Base-by-base conservation (phyloP, 306 rosid genomes). In the Quercus wislizeni region DNA sequence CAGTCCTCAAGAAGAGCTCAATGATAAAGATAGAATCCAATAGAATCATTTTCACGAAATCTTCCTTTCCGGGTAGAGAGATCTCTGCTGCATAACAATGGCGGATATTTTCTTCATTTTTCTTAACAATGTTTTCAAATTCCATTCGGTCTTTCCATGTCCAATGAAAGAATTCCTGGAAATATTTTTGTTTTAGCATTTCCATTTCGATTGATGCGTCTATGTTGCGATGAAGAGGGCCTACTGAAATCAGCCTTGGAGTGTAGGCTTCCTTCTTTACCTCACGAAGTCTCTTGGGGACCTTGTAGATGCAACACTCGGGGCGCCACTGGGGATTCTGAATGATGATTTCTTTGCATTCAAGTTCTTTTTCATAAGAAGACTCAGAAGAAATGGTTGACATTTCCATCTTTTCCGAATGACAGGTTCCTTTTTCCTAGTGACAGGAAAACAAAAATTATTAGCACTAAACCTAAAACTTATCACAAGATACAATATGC, bases 21-120 rank as follows among this genome's bases (percentile, higher is more conserved):
- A 78, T 19, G 51, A 83, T 69, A 73, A 83, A 83, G 76, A 67
- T 55, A 12, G 76, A 79, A 54, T 83, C 86, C 6, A 23, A 9
- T 13, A 75, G 15, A 73, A 51, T 27, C 76, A 73, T 54, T 18
- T 73, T 41, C 11, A 19, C 18, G 2, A 73, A 73, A 4, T 38
- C 20, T 5, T 23, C 8, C 17, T 14, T 21, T 6, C 2, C 1
- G 23, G 19, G 59, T 1, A 49, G 17, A 30, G 27, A 54, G 20
- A 30, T 72, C 8, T 58, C 54, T 7, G 23, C 2, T 49, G 4
- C 54, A 43, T 71, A 35, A 43, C 15, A 71, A 12, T 1, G 14
- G 13, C n/a, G 23, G 5, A 55, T 55, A 1, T 5, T 7, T 17
- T 51, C 6, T 11, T 73, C 64, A 5, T 8, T 51, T 5, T 55